Evolutionary conservation across 2,329 filamentous ascomycete genomes (phyloP).

Genomic region (Colletotrichum trifolii): DNA sequence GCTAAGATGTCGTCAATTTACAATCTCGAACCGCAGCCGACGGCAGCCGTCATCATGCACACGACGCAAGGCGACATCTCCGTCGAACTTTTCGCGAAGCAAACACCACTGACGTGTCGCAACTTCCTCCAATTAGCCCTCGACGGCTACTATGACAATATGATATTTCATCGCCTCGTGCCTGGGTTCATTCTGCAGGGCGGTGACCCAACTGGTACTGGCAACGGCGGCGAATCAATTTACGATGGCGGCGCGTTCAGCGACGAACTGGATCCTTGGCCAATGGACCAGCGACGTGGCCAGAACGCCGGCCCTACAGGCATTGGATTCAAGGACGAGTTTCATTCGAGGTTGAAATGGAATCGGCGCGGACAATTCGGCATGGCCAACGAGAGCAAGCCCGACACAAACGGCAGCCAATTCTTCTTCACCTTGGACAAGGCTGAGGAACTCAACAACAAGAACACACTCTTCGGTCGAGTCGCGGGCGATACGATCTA

Average conservation of each 20-base stretch:
- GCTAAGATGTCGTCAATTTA: conserved; percentile 86
- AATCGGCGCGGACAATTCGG: conserved; percentile 89
- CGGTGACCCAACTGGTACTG: conserved; percentile 92
- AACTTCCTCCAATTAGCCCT: conserved; percentile 97
- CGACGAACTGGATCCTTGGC: conserved; percentile 78
- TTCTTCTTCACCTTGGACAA: conserved; percentile 96
- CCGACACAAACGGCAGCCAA: conserved; percentile 90
- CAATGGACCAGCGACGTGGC: conserved; percentile 73
- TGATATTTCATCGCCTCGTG: conserved; percentile 92
- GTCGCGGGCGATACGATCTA: conserved; percentile 96
- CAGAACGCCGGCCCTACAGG: conserved; percentile 69
- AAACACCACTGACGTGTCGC: conserved; percentile 88
- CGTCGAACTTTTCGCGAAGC: conserved; percentile 94
- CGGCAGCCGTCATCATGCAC: conserved; percentile 89
- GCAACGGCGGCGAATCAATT: conserved; percentile 90
- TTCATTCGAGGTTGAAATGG: conserved; percentile 92
- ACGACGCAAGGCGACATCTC: conserved; percentile 91
- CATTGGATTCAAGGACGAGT: conserved; percentile 81
- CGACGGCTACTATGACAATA: conserved; percentile 94
- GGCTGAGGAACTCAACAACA: conserved; percentile 84
- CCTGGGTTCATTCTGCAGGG: conserved; percentile 95
- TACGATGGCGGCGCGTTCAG: conserved; percentile 85
- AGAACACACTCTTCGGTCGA: conserved; percentile 93
- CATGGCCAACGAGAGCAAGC: conserved; percentile 90
- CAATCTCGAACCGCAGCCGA: conserved; percentile 94